A percentile compares a stretch with the other conserved stretches of the same genome.
Conservation (phyloP, 2,329 filamentous ascomycete species). For the Thielaviopsis cerberus region DNA sequence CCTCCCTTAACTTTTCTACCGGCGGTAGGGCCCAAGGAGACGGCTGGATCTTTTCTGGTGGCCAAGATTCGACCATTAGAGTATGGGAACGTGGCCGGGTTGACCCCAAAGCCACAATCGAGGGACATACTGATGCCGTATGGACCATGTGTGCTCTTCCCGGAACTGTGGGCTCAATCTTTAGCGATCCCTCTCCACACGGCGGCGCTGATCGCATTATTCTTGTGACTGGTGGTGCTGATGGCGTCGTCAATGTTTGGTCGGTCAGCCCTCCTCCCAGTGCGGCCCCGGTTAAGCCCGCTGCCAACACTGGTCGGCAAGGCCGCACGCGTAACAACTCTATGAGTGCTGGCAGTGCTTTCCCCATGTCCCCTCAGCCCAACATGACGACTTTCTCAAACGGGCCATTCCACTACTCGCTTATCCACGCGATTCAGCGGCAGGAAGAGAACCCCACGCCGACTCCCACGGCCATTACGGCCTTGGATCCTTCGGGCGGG, state of each 20-base stretch:
- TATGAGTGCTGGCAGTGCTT: slow-evolving; percentile 83
- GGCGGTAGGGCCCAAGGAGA: slow-evolving; percentile 76
- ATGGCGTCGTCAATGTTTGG: slow-evolving; percentile 86
- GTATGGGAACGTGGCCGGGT: slow-evolving; percentile 92
- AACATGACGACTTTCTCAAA: slow-evolving; percentile 53
- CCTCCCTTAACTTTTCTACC: slow-evolving; percentile 73
- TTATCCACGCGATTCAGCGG: slow-evolving; percentile 71
- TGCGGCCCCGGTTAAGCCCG: slow-evolving; percentile 53
- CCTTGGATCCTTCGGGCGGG: slow-evolving; percentile 63
- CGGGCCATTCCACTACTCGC: slow-evolving; percentile 71
- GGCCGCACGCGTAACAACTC: slow-evolving; percentile 77
- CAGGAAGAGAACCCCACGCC: slow-evolving; percentile 38
- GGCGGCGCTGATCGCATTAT: slow-evolving; percentile 72
- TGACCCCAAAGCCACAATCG: slow-evolving; percentile 83
- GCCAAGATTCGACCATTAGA: slow-evolving; percentile 77
- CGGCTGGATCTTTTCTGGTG: slow-evolving; percentile 96
- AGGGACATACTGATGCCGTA: slow-evolving; percentile 87
- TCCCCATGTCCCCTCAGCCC: slow-evolving; percentile 76
- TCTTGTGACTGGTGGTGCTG: slow-evolving; percentile 77
- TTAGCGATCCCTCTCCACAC: slow-evolving; percentile 55
- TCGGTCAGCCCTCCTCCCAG: slow-evolving; percentile 82
- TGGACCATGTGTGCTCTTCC: slow-evolving; percentile 91
- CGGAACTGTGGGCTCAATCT: slow-evolving; percentile 59
- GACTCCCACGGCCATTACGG: slow-evolving; percentile 82
- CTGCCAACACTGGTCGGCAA: slow-evolving; percentile 26